Percentiles rank a stretch among this genome's conserved stretches.
phyloP scores from a whole-genome alignment of 2,329 filamentous ascomycete genomes.

The Aspergillus pseudoglaucus region DNA sequence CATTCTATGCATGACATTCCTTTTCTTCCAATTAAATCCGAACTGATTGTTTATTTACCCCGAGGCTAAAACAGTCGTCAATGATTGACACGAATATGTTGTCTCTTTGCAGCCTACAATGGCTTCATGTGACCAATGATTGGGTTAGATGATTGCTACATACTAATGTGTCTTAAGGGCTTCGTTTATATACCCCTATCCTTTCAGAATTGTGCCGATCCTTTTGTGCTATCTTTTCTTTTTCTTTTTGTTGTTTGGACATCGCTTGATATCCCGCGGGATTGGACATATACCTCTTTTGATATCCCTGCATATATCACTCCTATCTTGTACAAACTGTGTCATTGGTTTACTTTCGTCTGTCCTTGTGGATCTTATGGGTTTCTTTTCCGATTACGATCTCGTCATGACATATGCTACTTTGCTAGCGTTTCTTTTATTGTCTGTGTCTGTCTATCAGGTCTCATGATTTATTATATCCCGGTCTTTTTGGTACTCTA shows the following conservation, averaged over 20 bases:
- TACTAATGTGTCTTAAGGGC: no score
- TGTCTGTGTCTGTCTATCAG: background rate
- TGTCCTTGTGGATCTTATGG: background rate
- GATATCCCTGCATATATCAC: background rate
- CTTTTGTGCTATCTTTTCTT: background rate
- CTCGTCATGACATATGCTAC: background rate
- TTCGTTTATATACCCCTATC: background rate
- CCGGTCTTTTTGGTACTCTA: no score
- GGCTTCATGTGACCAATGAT: no score
- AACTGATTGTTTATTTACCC: no score
- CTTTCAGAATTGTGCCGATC: background rate
- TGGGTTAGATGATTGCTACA: no score
- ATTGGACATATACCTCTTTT: background rate
- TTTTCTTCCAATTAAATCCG: no score
- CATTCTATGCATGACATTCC: no score
- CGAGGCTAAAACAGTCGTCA: no score
- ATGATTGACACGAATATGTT: no score
- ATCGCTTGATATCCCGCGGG: no score
- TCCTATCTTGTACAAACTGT: background rate
- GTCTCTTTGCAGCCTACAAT: no score
- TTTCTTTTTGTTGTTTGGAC: background rate
- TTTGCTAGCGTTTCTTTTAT: background rate
- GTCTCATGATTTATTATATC: background rate
- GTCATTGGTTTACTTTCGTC: background rate
- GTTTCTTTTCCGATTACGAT: background rate